Evolutionary conservation across 371 early-diverging fungal genomes (phyloP).

Genomic region (Nematocida parisii): DNA sequence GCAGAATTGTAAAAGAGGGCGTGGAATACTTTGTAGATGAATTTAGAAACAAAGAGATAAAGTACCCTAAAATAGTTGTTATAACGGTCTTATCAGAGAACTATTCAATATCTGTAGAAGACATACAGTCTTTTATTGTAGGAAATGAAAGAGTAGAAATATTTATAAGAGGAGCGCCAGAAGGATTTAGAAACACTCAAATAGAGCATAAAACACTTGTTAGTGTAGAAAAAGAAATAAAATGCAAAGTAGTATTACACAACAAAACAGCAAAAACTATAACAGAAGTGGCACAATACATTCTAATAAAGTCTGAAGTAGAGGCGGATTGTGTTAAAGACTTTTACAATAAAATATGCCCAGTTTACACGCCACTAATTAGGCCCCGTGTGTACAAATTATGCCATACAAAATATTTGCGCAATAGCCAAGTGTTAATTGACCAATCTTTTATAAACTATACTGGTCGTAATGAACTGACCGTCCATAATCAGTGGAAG

Average conservation of each 20-base stretch:
- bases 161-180: slow-evolving; percentile 20
- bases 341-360: slow-evolving; percentile 18
- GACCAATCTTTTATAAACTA: slow-evolving; percentile 21
- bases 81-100: slow-evolving; percentile 23
- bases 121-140: neutral
- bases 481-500: neutral
- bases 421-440: slow-evolving; percentile 1
- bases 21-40: neutral
- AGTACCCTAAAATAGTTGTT: slow-evolving; percentile 22
- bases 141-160: neutral
- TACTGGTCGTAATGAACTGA: neutral
- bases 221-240: neutral
- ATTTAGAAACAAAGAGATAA: neutral
- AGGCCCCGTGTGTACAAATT: slow-evolving; percentile 2
- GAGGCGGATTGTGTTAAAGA: neutral
- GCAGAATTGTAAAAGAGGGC: neutral
- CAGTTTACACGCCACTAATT: slow-evolving; percentile 3
- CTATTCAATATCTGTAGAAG: neutral
- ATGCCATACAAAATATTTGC: slow-evolving; percentile 1
- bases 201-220: neutral
- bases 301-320: neutral
- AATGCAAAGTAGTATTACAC: neutral
- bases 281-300: neutral
- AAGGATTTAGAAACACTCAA: neutral
- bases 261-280: neutral